Base-by-base conservation (phyloP, 2,329 filamentous ascomycete species). In the Aspergillus felis region DNA sequence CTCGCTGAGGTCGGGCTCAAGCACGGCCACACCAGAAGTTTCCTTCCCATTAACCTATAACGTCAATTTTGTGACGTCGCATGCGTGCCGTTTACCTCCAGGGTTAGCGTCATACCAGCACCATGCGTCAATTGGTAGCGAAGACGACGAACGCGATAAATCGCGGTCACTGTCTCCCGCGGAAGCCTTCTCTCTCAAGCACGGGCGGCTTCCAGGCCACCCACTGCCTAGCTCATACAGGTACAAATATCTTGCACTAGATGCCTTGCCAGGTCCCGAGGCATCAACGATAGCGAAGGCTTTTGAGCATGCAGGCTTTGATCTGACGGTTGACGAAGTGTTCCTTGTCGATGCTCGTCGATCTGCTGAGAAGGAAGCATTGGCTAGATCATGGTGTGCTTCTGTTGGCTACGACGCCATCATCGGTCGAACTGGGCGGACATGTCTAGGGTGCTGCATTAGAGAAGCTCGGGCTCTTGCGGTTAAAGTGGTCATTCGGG, bases 11-110 rank as follows among this genome's bases (percentile, higher is more conserved):
- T 51, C 59, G 9, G 60, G 59, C 3, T 29, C 51, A 55, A 63
- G 51, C 24, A 44, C 46, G 1, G 57, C 66, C 3, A 60, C 54
- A 25, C 61, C 65, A 17, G 61, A n/a, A 8, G 24, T 75, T 12
- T 64, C 68, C 10, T 70, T 80, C 29, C 71, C 77, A 1, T 68
- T 85, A 27, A 72, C 69, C 17, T 76, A 82, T 65, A 81, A 84
- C 57, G 76, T 82, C 14, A 76, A 80, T 28, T 85, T 84, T 64
- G 71, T 86, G 47, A 77, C 81, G 0, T 81, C 82, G 1, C 81
- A 81, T 64, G 81, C 80, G 20, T 86, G 83, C 65, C 76, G 73
- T 6, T 73, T 78, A 10, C 80, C 81, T 3, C 61, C 67, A 6
- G 75, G 75, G 3, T 66, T 69, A 49, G 62, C 66, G 7, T 62